phyloP scores from a whole-genome alignment of 139 green algal species.

The Desmodesmus armatus region DNA sequence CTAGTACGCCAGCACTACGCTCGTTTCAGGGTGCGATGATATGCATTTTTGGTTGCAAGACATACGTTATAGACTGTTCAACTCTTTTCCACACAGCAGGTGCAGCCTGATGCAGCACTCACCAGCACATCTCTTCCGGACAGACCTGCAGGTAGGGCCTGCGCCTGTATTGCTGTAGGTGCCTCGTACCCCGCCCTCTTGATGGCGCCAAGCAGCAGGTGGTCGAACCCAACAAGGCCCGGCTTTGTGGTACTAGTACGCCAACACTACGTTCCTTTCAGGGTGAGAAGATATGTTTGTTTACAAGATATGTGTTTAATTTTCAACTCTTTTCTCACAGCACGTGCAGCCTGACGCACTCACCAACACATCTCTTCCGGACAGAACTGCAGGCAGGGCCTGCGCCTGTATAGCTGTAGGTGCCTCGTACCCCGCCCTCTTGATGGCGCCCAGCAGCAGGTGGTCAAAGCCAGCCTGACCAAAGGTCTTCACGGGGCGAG shows the following conservation, averaged over 20 bases:
- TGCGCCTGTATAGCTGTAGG: conserved; percentile 96
- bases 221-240: conserved; percentile 83
- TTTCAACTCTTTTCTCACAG: not conserved
- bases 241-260: too few species aligned
- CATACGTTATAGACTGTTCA: too few species aligned
- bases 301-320: too few species aligned
- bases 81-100: not conserved
- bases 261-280: not conserved
- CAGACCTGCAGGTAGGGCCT: conserved; percentile 83
- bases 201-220: conserved; percentile 73
- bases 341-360: not conserved
- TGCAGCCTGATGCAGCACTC: not conserved
- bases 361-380: conserved; percentile 84
- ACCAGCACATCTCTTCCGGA: conserved; percentile 85
- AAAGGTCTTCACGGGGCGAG: conserved; percentile 79
- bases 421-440: conserved; percentile 91
- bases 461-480: conserved; percentile 83
- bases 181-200: conserved; percentile 90
- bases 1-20: not conserved
- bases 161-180: conserved; percentile 95
- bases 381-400: conserved; percentile 81
- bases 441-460: conserved; percentile 75
- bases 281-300: too few species aligned
- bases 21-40: too few species aligned
- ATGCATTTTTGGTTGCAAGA: too few species aligned